phyloP scores from a whole-genome alignment of 2,329 filamentous ascomycete genomes.

The Ascomycota sp. region DNA sequence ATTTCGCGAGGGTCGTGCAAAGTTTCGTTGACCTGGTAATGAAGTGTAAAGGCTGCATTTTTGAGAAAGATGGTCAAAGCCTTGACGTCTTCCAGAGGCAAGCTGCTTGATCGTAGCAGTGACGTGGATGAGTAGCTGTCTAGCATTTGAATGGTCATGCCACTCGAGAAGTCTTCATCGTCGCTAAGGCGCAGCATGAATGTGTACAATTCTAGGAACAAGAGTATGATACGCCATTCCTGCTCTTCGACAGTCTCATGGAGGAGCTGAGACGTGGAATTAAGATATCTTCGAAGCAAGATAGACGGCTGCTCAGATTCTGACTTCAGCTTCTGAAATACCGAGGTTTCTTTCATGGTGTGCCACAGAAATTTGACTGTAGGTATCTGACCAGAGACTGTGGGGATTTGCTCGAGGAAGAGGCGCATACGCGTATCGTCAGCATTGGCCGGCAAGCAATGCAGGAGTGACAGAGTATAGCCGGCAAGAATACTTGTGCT shows the following conservation, averaged over 20 bases:
- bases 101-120: conserved; percentile 39
- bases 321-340: conserved; percentile 13
- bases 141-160: conserved; percentile 20
- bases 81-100: conserved; percentile 52
- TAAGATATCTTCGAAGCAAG: conserved; percentile 12
- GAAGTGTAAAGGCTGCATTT: conserved; percentile 72
- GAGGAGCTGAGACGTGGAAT: conserved; percentile 8
- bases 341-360: conserved; percentile 23
- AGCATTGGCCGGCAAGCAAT: conserved; percentile 60
- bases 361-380: conserved; percentile 59
- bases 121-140: conserved; percentile 20
- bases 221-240: conserved; percentile 74
- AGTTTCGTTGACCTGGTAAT: conserved; percentile 58
- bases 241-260: conserved; percentile 11
- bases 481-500: conserved; percentile 52
- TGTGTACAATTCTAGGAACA: conserved; percentile 87
- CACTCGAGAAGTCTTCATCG: conserved; percentile 80
- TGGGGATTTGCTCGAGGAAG: conserved; percentile 35
- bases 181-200: conserved; percentile 87
- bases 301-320: conserved; percentile 11
- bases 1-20: conserved; percentile 9
- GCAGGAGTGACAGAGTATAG: conserved; percentile 68
- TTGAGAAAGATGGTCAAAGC: conserved; percentile 68
- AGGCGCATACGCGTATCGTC: conserved; percentile 93
- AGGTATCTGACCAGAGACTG: conserved; percentile 33